These are phyloP conservation scores for Pythium rishiriense DNA, from an alignment of 352 stramenopile species.

Conservation along the genomic window DNA sequence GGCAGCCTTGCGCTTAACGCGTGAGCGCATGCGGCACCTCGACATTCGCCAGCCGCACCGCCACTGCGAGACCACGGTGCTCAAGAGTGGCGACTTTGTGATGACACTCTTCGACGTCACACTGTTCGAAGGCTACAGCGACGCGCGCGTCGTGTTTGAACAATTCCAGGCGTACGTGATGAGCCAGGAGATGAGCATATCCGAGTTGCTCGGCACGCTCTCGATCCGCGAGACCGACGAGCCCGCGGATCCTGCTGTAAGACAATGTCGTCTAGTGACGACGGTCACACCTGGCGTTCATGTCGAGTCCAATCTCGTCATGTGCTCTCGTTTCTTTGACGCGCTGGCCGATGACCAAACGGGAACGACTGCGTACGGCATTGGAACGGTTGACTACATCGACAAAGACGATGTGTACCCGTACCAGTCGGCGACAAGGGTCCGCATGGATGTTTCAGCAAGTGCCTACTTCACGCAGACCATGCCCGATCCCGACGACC, in stretches of 20 bases:
- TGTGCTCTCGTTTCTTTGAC: slow-evolving; percentile 18
- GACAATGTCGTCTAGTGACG: slow-evolving; percentile 8
- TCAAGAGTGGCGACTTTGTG: slow-evolving; percentile 20
- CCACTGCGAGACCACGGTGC: slow-evolving; percentile 13
- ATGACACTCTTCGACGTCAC: slow-evolving; percentile 16
- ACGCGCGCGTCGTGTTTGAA: slow-evolving; percentile 18
- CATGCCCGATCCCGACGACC: not conserved
- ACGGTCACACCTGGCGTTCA: not conserved
- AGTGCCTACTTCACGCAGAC: slow-evolving; percentile 12
- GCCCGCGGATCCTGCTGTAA: not conserved
- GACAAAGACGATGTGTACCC: slow-evolving; percentile 21
- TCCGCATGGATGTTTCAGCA: slow-evolving; percentile 12
- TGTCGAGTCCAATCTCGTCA: slow-evolving; percentile 21
- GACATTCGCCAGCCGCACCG: slow-evolving; percentile 19
- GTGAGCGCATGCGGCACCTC: slow-evolving; percentile 13
- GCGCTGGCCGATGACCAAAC: not conserved
- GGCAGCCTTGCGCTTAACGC: not conserved
- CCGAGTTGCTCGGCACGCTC: slow-evolving; percentile 21
- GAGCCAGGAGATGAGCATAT: slow-evolving; percentile 19
- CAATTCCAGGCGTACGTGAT: slow-evolving; percentile 11
- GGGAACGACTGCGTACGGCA: not conserved
- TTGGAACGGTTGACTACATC: slow-evolving; percentile 15
- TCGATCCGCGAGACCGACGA: slow-evolving; percentile 21
- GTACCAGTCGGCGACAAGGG: slow-evolving; percentile 10
- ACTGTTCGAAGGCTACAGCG: slow-evolving; percentile 13